phyloP scores from a whole-genome alignment of 441 rosid genomes.

The Erodium texanum region DNA sequence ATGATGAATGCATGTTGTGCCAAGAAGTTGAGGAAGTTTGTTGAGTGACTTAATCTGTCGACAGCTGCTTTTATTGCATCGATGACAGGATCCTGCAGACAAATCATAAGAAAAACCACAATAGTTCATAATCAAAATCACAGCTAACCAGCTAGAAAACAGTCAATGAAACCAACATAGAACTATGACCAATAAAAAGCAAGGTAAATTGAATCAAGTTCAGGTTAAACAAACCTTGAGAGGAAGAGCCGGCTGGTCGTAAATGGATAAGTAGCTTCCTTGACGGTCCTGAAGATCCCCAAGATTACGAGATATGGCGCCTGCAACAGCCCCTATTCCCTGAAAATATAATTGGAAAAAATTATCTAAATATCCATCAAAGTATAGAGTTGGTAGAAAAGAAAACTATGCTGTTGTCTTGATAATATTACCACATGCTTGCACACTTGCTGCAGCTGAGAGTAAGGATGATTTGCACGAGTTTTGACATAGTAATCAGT shows the following conservation, averaged over 20 bases:
- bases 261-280: constrained; percentile 89
- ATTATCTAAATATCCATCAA: too few species aligned
- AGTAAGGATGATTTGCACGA: constrained; percentile 96
- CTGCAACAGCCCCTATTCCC: constrained; percentile 98
- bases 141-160: too few species aligned
- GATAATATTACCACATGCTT: constrained; percentile 99
- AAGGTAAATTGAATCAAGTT: constrained; percentile 7
- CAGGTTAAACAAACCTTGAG: constrained; percentile 39
- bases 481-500: constrained; percentile 83
- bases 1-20: constrained; percentile 94
- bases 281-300: constrained; percentile 92
- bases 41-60: constrained; percentile 71
- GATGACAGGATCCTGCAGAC: constrained; percentile 71
- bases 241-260: constrained; percentile 82
- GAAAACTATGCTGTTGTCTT: too few species aligned
- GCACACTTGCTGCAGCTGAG: constrained; percentile 95
- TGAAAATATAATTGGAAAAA: too few species aligned
- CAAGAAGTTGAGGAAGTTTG: constrained; percentile 78
- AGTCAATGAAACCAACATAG: too few species aligned
- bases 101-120: too few species aligned
- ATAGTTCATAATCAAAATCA: too few species aligned
- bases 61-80: constrained; percentile 73
- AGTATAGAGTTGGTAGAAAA: too few species aligned
- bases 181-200: constrained; percentile 4
- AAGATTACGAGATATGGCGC: constrained; percentile 93